These are phyloP conservation scores for Trypethelium eluteriae DNA, from an alignment of 495 filamentous ascomycete genomes.

Conservation along the genomic window DNA sequence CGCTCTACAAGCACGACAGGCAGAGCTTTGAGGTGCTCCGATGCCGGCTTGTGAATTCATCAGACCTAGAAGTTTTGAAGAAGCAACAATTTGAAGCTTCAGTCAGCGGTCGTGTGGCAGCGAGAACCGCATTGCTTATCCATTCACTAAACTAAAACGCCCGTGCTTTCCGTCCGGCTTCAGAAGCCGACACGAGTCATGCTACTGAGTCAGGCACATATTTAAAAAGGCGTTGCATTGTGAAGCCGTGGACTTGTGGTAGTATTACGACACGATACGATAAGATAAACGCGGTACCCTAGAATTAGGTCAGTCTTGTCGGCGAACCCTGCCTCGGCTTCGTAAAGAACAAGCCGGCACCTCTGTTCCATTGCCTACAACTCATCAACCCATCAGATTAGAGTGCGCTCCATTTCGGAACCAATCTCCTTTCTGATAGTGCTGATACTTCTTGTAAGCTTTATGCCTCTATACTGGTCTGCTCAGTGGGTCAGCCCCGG, in stretches of 20 bases:
- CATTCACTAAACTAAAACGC: background rate
- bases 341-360: background rate
- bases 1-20: slow-evolving; percentile 1
- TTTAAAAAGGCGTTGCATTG: slow-evolving; percentile 4
- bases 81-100: background rate
- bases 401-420: background rate
- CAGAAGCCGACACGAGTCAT: background rate
- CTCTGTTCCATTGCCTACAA: background rate
- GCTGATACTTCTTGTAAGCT: background rate
- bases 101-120: background rate
- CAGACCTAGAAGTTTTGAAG: background rate
- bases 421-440: background rate
- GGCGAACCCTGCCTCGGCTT: background rate
- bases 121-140: background rate
- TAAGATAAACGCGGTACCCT: background rate
- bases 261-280: background rate
- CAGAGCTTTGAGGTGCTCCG: background rate
- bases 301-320: no score
- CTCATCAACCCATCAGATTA: background rate
- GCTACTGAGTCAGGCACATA: background rate
- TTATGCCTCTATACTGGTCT: background rate
- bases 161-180: background rate
- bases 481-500: background rate
- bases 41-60: background rate
- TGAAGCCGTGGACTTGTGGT: background rate